Base-by-base conservation (phyloP, 2,329 filamentous ascomycete genomes). In the Ophiostoma tasmaniense region DNA sequence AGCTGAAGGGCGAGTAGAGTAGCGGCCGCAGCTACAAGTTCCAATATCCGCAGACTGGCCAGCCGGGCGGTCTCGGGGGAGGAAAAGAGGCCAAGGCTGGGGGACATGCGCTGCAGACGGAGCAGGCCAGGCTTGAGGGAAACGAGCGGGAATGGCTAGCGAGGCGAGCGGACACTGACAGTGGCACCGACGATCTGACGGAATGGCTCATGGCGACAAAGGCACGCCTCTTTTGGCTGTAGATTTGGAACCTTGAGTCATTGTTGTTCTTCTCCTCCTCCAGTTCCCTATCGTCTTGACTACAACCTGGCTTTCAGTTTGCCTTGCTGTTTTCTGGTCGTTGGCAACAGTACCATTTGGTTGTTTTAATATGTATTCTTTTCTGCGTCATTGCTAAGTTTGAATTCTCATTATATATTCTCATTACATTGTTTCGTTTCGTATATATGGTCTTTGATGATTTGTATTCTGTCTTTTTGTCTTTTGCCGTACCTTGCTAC, bases 1-100 rank as follows among this genome's bases (percentile, higher is more conserved):
- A 89, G 81, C 82, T 89, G 68, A 89, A 89, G 83, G 87, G 87
- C 75, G 85, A 87, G 80, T 87, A 84, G 76, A 72, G 55, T 61
- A 61, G 55, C 55, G 20, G 55, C 55, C 14, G 25, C 55, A 30
- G 17, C 55, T 61, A 61, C 55, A 61, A 61, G 55, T 61, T 61
- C 55, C 25, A 61, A 61, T 61, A 30, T 61, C 25, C 55, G 55
- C 55, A 61, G 55, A 61, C 55, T 20, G 55, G 25, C 50, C 50
- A 55, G 50, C 22, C n/a, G 50, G 50, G 50, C 25, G 13, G 55
- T 61, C 55, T 14, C 14, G 55, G 25, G 55, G 55, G 55, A 61
- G 55, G 55, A 61, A 61, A 55, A 10, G 45, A 59, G 55, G 55
- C 55, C 25, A 30, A 61, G 55, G 2, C 3, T 11, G 25, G 22